A percentile compares a stretch with the other conserved stretches of the same genome.
These are phyloP conservation scores for Candida koratica DNA, from an alignment of 805 yeast species.

Conservation along the genomic window DNA sequence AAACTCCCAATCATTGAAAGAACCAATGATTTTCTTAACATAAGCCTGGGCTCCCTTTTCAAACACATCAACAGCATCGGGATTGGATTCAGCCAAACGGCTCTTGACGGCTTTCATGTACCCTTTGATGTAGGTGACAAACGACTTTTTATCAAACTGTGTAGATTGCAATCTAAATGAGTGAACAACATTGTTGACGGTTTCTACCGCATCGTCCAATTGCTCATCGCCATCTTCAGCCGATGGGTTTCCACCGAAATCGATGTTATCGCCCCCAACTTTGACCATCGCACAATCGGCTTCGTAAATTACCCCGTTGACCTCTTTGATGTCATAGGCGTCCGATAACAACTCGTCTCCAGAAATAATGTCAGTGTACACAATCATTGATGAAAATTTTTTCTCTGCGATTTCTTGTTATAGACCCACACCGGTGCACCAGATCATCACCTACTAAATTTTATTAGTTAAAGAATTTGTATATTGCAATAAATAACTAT, in stretches of 20 bases:
- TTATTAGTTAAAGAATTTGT: no score
- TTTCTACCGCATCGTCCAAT: constrained; percentile 77
- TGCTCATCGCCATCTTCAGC: constrained; percentile 87
- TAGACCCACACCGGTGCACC: not conserved
- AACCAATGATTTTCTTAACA: constrained; percentile 92
- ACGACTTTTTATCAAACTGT: constrained; percentile 95
- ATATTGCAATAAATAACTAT: no score
- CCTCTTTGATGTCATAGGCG: constrained; percentile 87
- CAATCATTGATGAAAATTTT: constrained; percentile 30
- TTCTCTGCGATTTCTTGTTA: not conserved
- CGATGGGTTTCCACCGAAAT: constrained; percentile 99
- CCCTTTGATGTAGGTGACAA: constrained; percentile 93
- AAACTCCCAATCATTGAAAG: constrained; percentile 99
- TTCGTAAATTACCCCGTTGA: constrained; percentile 91
- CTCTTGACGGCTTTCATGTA: constrained; percentile 98
- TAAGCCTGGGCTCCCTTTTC: constrained; percentile 97
- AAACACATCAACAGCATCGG: constrained; percentile 81
- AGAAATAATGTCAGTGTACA: constrained; percentile 71
- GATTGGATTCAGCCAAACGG: constrained; percentile 80
- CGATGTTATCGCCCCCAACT: constrained; percentile 88
- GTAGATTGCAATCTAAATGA: constrained; percentile 98
- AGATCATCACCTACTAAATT: no score
- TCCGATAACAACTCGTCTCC: constrained; percentile 96
- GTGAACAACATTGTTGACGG: constrained; percentile 97
- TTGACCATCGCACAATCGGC: constrained; percentile 93